phyloP scores from a whole-genome alignment of 2,329 filamentous ascomycete species.

The Uncinocarpus reesii region DNA sequence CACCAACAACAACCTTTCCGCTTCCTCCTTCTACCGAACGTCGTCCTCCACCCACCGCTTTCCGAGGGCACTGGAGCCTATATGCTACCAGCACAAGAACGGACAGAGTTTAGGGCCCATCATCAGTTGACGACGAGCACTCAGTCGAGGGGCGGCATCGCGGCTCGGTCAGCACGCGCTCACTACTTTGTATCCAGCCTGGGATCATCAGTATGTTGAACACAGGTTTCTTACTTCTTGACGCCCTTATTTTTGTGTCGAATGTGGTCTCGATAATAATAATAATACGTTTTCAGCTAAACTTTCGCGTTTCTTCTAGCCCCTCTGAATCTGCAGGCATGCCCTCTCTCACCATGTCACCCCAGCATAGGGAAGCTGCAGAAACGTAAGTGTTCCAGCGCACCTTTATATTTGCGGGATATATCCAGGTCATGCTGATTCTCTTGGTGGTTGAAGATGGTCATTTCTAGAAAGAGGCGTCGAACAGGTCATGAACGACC shows the following conservation, averaged over 20 bases:
- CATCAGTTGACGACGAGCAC: background rate
- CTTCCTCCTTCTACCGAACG: background rate
- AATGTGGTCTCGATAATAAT: background rate
- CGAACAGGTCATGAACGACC: conserved; percentile 82
- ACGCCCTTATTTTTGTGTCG: background rate
- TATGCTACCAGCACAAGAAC: background rate
- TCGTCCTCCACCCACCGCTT: background rate
- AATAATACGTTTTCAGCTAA: conserved; percentile 1
- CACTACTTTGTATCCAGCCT: background rate
- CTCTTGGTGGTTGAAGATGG: conserved; percentile 52
- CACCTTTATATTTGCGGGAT: background rate
- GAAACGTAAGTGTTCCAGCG: conserved; percentile 46
- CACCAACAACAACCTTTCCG: background rate
- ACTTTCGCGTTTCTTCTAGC: conserved; percentile 1
- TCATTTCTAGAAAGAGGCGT: conserved; percentile 78
- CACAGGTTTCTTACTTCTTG: background rate
- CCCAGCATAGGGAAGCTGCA: conserved; percentile 48
- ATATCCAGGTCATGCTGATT: background rate
- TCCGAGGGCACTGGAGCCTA: background rate
- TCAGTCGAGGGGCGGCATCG: background rate
- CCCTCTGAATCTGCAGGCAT: conserved; percentile 20
- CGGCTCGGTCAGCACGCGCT: background rate
- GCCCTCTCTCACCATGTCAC: conserved; percentile 32
- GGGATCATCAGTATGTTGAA: background rate
- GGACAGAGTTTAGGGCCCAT: background rate